Percentiles rank a stretch among this genome's conserved stretches.
phyloP scores from a whole-genome alignment of 139 green algal species.

The Pleodorina starrii region DNA sequence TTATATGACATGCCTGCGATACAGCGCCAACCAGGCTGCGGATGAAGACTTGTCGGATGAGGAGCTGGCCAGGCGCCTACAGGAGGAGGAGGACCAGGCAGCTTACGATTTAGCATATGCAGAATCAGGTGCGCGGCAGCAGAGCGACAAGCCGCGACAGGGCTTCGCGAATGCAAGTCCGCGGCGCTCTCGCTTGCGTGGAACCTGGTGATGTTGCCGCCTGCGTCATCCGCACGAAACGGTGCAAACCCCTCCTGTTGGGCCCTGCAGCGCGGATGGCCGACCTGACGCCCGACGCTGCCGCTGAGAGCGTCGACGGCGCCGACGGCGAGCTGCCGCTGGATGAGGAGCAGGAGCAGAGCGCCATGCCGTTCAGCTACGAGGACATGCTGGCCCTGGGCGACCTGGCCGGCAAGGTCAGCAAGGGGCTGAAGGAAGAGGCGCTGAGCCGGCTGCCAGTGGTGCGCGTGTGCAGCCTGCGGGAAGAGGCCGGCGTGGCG shows the following conservation, averaged over 20 bases:
- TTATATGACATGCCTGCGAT: neutral
- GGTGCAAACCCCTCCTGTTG: no score
- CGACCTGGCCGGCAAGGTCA: conserved; percentile 42
- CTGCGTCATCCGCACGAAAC: no score
- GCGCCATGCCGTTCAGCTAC: conserved; percentile 2
- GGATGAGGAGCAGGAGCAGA: conserved; percentile 27
- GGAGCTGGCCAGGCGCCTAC: conserved; percentile 21
- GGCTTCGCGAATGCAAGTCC: no score
- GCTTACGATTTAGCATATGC: conserved; percentile 21
- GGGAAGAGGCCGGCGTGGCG: no score
- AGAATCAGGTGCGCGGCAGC: neutral
- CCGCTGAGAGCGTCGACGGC: neutral
- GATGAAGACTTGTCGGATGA: conserved; percentile 12
- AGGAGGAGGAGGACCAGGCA: conserved; percentile 10
- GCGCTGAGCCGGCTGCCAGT: conserved; percentile 30
- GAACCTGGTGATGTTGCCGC: no score
- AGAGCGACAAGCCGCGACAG: neutral
- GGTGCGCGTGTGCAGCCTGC: neutral
- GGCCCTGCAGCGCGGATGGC: no score
- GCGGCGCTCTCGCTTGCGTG: no score
- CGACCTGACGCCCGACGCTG: neutral
- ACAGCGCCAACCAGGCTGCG: neutral
- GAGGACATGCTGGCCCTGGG: conserved; percentile 40
- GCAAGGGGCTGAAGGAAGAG: conserved; percentile 34
- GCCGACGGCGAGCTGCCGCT: no score